A percentile compares a stretch with the other conserved stretches of the same genome.
Evolutionary conservation across 192 early-diverging fungal species (phyloP).

Genomic region (Geranomyces michiganensis): DNA sequence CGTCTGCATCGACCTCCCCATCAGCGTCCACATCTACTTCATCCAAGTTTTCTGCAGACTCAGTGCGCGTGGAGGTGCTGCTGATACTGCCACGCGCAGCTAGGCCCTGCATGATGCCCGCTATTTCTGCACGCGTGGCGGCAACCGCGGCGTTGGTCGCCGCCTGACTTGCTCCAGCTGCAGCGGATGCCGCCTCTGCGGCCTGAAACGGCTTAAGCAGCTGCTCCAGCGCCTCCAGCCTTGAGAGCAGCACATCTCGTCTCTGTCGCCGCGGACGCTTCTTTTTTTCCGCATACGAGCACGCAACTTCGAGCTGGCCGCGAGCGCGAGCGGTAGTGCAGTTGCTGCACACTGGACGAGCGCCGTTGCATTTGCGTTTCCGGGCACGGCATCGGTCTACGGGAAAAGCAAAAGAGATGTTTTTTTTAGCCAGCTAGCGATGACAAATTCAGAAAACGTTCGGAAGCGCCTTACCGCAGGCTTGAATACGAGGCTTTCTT

Average conservation of each 20-base stretch:
- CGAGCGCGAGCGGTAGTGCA: conserved; percentile 34
- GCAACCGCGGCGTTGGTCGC: conserved; percentile 1
- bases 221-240: conserved; percentile 23
- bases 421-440: not conserved
- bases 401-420: not conserved
- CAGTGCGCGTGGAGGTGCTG: not conserved
- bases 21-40: conserved; percentile 2
- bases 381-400: conserved; percentile 37
- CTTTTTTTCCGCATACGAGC: conserved; percentile 36
- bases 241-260: conserved; percentile 11
- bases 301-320: conserved; percentile 39
- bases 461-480: not conserved
- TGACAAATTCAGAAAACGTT: not conserved
- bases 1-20: conserved; percentile 12
- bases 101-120: conserved; percentile 21
- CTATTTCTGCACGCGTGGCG: conserved; percentile 27
- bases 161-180: not conserved
- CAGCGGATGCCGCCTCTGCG: not conserved
- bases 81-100: no score
- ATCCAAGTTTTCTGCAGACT: not conserved
- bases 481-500: conserved; percentile 7
- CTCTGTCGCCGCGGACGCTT: conserved; percentile 41
- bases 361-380: conserved; percentile 49
- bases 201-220: conserved; percentile 20
- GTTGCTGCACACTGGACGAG: conserved; percentile 40